Evolutionary conservation across 768 basidiomycete genomes (phyloP).

Genomic region (Trametes villosa): DNA sequence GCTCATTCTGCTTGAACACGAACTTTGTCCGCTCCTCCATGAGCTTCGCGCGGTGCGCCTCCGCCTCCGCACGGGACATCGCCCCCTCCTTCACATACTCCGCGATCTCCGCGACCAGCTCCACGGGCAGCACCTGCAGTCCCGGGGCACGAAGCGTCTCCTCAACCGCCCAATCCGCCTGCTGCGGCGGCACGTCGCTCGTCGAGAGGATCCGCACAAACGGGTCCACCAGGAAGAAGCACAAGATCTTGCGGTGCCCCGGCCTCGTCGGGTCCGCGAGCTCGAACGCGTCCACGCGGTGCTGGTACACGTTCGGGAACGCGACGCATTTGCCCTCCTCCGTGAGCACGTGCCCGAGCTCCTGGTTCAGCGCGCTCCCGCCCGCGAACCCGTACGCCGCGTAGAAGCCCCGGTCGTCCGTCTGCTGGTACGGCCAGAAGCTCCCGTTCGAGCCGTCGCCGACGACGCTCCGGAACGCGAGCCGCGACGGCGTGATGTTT

Average conservation of each 20-base stretch:
- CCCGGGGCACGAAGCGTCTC: background rate
- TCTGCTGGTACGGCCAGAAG: conserved; percentile 2
- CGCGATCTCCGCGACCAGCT: conserved; percentile 24
- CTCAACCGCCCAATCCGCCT: conserved; percentile 30
- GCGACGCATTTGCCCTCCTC: conserved; percentile 34
- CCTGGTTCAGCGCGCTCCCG: conserved; percentile 20
- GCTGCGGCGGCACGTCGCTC: conserved; percentile 38
- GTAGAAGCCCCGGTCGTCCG: conserved; percentile 3
- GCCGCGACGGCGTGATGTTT: conserved; percentile 37
- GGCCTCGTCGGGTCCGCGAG: conserved; percentile 38
- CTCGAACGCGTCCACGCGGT: conserved; percentile 41
- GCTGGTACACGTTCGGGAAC: conserved; percentile 45
- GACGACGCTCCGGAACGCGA: conserved; percentile 38
- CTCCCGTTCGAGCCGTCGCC: conserved; percentile 5
- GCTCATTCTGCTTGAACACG: no score
- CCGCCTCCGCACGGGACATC: conserved; percentile 20
- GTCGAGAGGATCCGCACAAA: conserved; percentile 35
- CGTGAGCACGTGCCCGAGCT: conserved; percentile 36
- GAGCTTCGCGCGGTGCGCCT: conserved; percentile 20
- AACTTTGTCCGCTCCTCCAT: conserved; percentile 27
- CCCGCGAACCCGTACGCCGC: conserved; percentile 2
- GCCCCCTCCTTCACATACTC: conserved; percentile 11
- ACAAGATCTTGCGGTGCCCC: conserved; percentile 44
- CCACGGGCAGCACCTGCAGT: conserved; percentile 24
- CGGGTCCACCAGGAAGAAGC: conserved; percentile 45